A percentile compares a stretch with the other conserved stretches of the same genome.
Conservation (phyloP, 1,284 basidiomycete genomes). For the Fereydounia khargensis region DNA sequence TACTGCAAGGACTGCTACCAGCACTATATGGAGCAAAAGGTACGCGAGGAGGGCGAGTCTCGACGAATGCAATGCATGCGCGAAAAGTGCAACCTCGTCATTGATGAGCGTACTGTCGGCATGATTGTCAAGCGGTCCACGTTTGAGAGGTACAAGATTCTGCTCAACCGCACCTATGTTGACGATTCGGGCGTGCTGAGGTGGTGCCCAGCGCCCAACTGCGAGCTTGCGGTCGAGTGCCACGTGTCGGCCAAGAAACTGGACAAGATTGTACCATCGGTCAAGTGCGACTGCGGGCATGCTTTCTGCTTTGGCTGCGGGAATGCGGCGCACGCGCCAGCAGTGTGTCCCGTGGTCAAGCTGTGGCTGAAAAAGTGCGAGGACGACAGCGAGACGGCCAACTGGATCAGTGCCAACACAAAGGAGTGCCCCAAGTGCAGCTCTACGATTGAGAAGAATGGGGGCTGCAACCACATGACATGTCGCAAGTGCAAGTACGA, state of each 20-base stretch:
- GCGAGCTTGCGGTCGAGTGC: slow-evolving; percentile 80
- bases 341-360: slow-evolving; percentile 82
- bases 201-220: slow-evolving; percentile 77
- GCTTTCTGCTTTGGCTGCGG: slow-evolving; percentile 64
- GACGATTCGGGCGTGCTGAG: slow-evolving; percentile 77
- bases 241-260: slow-evolving; percentile 65
- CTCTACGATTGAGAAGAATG: slow-evolving; percentile 98
- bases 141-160: slow-evolving; percentile 67
- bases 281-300: slow-evolving; percentile 72
- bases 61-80: slow-evolving; percentile 85
- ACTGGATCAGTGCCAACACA: slow-evolving; percentile 99
- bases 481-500: slow-evolving; percentile 59
- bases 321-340: slow-evolving; percentile 75
- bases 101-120: slow-evolving; percentile 58
- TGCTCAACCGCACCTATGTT: slow-evolving; percentile 87
- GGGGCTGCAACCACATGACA: slow-evolving; percentile 71
- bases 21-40: slow-evolving; percentile 79
- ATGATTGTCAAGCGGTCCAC: slow-evolving; percentile 57
- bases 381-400: slow-evolving; percentile 96
- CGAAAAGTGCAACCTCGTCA: slow-evolving; percentile 76
- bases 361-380: slow-evolving; percentile 96
- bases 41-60: slow-evolving; percentile 84
- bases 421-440: slow-evolving; percentile 90
- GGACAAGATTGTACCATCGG: slow-evolving; percentile 79
- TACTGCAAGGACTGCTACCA: slow-evolving; percentile 71